Conservation (phyloP, 2,329 filamentous ascomycete genomes). For the Fusarium musae region DNA sequence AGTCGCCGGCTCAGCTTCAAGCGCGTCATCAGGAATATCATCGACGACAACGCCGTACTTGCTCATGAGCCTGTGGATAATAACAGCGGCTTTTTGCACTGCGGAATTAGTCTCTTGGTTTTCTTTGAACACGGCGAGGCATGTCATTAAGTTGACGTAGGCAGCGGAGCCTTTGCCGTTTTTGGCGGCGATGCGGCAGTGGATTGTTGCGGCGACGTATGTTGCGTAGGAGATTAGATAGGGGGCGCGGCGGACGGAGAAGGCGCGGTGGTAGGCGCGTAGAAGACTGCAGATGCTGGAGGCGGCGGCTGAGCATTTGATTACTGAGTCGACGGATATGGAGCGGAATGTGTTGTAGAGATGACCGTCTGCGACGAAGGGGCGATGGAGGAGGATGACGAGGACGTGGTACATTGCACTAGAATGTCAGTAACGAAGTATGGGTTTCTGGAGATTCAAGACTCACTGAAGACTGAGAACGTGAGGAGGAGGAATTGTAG, state of each 20-base stretch:
- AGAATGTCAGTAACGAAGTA: too few species aligned
- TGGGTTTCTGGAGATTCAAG: too few species aligned
- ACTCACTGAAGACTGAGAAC: slow-evolving; percentile 53
- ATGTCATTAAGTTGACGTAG: slow-evolving; percentile 54
- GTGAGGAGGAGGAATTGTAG: slow-evolving; percentile 53
- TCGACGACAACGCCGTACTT: slow-evolving; percentile 51
- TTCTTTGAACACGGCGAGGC: slow-evolving; percentile 58
- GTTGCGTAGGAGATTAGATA: slow-evolving; percentile 67
- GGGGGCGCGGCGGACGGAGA: slow-evolving; percentile 58
- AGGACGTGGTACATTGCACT: slow-evolving; percentile 62
- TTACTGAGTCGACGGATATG: slow-evolving; percentile 56
- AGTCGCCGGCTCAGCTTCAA: slow-evolving; percentile 3
- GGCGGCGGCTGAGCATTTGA: slow-evolving; percentile 58
- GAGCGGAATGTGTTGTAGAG: slow-evolving; percentile 55
- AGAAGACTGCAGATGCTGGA: slow-evolving; percentile 57
- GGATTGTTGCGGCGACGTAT: slow-evolving; percentile 65
- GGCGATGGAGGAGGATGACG: slow-evolving; percentile 64
- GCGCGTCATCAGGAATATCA: slow-evolving; percentile 17
- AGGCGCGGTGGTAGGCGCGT: slow-evolving; percentile 56
- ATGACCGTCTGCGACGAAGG: slow-evolving; percentile 62
- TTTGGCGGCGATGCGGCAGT: slow-evolving; percentile 61
- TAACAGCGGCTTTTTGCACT: slow-evolving; percentile 56
- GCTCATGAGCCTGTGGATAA: slow-evolving; percentile 59
- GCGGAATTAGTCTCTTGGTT: slow-evolving; percentile 63
- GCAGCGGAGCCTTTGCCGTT: slow-evolving; percentile 53